Conservation (phyloP, 768 basidiomycete species). For the Mycena amicta region DNA sequence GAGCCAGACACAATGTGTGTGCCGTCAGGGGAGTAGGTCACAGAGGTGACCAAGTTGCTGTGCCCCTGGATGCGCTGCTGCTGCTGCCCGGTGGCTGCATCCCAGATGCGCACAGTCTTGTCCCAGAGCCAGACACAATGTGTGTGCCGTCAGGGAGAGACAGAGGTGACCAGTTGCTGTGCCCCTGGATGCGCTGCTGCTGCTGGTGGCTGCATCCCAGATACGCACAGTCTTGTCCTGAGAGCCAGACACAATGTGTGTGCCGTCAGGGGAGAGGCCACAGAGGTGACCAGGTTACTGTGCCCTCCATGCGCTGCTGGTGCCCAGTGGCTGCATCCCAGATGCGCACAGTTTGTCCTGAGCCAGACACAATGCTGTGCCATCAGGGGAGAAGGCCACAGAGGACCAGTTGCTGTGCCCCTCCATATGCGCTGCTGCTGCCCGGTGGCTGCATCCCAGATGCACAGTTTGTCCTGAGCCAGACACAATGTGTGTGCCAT, state of each 20-base stretch:
- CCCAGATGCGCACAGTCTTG: not conserved
- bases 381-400: constrained; percentile 13
- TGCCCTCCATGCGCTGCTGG: not conserved
- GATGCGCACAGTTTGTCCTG: not conserved
- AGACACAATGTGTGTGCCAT: constrained; percentile 23
- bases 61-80: not conserved
- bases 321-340: not conserved
- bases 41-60: not conserved
- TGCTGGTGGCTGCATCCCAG: not conserved
- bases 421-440: not conserved
- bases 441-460: constrained; percentile 25
- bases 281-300: not conserved
- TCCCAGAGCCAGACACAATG: not conserved
- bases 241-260: not conserved
- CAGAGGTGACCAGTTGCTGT: not conserved
- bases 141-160: not conserved
- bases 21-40: not conserved
- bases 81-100: not conserved
- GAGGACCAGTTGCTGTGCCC: constrained; percentile 16
- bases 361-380: not conserved
- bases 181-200: not conserved
- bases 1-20: not conserved
- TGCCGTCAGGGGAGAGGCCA: not conserved
- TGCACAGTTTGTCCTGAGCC: constrained; percentile 16
- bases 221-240: not conserved